A percentile compares a stretch with the other conserved stretches of the same genome.
These are phyloP conservation scores for Talaromyces amestolkiae DNA, from an alignment of 2,329 filamentous ascomycete genomes.

Conservation along the genomic window DNA sequence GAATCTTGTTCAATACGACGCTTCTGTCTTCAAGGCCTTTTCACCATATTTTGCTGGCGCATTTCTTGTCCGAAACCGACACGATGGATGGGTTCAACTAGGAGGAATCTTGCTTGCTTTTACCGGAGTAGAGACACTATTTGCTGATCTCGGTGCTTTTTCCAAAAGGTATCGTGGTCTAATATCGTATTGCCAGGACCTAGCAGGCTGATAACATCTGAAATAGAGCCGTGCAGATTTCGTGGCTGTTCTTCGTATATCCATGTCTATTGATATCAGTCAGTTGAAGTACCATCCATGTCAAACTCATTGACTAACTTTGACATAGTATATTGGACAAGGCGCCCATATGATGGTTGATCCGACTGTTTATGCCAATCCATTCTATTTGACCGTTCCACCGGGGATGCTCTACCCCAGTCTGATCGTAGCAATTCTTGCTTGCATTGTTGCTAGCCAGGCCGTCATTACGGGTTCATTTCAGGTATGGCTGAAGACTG, in stretches of 20 bases:
- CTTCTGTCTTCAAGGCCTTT: slow-evolving; percentile 53
- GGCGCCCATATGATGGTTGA: slow-evolving; percentile 66
- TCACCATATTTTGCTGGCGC: slow-evolving; percentile 49
- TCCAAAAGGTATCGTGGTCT: slow-evolving; percentile 41
- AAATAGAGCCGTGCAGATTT: slow-evolving; percentile 64
- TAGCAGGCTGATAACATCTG: not conserved
- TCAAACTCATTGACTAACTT: not conserved
- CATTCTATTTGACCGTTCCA: slow-evolving; percentile 70
- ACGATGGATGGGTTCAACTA: slow-evolving; percentile 53
- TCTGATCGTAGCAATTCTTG: slow-evolving; percentile 62
- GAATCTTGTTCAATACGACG: slow-evolving; percentile 49
- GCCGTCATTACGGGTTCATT: slow-evolving; percentile 76
- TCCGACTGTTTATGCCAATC: slow-evolving; percentile 64
- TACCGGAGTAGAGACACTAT: slow-evolving; percentile 75
- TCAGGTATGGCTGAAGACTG: slow-evolving; percentile 47
- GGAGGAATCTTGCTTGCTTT: slow-evolving; percentile 70
- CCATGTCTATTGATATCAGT: slow-evolving; percentile 58
- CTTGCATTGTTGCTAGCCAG: slow-evolving; percentile 67
- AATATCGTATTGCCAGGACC: not conserved
- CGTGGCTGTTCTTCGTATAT: slow-evolving; percentile 67
- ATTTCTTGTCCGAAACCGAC: slow-evolving; percentile 51
- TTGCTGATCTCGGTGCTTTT: slow-evolving; percentile 76
- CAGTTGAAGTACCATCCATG: not conserved
- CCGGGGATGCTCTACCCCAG: slow-evolving; percentile 66
- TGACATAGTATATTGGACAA: slow-evolving; percentile 63